Conservation (phyloP, 495 filamentous ascomycete genomes). For the Penicillium longicatenatum region DNA sequence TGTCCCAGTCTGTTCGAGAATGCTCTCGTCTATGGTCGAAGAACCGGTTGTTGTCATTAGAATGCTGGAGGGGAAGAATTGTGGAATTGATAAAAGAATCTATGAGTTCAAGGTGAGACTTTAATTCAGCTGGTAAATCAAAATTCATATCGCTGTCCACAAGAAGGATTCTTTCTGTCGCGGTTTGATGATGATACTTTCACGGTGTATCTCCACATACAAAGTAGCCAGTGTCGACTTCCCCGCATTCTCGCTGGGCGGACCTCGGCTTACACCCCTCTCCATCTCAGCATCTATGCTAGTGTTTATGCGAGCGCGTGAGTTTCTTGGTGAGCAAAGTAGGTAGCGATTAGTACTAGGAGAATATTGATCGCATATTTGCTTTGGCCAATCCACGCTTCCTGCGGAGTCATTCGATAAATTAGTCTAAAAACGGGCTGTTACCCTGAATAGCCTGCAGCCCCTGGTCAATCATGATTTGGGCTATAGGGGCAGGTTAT, state of each 20-base stretch:
- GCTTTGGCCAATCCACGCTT: no score
- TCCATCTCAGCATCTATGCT: not conserved
- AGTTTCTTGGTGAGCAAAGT: no score
- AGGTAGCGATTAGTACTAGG: no score
- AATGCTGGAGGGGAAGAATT: conserved; percentile 33
- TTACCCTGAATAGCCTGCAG: not conserved
- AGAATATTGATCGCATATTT: no score
- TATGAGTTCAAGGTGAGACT: conserved; percentile 44
- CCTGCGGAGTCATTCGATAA: no score
- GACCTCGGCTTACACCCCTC: conserved; percentile 8
- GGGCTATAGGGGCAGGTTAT: not conserved
- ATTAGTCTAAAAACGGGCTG: no score
- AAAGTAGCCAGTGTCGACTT: not conserved
- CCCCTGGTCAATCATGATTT: not conserved
- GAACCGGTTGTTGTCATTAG: conserved; percentile 58
- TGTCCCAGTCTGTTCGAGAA: conserved; percentile 56
- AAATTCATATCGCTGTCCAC: conserved; percentile 50
- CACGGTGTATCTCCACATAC: no score
- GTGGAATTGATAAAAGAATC: conserved; percentile 56
- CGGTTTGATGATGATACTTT: no score
- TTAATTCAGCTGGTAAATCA: conserved; percentile 50
- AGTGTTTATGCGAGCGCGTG: no score
- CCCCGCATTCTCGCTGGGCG: conserved; percentile 4
- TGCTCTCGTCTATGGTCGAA: conserved; percentile 63
- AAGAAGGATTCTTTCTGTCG: not conserved